phyloP scores from a whole-genome alignment of 768 basidiomycete genomes.

The Tylopilus sp. region DNA sequence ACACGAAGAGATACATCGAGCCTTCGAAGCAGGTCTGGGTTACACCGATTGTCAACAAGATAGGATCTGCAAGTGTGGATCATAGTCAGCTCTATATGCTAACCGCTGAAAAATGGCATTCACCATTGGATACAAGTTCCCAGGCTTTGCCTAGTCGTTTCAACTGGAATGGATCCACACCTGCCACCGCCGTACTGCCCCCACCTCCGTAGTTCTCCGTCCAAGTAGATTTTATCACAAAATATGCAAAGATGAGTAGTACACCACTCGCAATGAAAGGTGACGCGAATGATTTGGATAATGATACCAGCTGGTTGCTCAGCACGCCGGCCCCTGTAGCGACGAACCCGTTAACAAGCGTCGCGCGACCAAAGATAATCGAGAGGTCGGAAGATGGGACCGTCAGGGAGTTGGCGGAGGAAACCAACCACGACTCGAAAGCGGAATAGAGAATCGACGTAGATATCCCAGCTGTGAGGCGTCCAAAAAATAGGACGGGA shows the following conservation, averaged over 20 bases:
- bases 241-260: conserved; percentile 51
- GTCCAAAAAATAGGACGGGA: conserved; percentile 59
- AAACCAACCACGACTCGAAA: conserved; percentile 77
- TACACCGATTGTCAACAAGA: conserved; percentile 62
- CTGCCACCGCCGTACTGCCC: conserved; percentile 23
- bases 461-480: conserved; percentile 66
- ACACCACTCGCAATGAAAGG: conserved; percentile 66
- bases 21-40: conserved; percentile 83
- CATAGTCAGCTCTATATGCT: background rate
- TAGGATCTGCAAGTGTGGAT: conserved; percentile 42
- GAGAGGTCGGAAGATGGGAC: conserved; percentile 60
- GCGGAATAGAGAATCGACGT: conserved; percentile 74
- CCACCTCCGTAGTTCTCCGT: conserved; percentile 64
- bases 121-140: conserved; percentile 53
- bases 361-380: conserved; percentile 68
- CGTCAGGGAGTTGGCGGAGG: conserved; percentile 49
- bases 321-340: conserved; percentile 65
- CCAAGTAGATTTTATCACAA: conserved; percentile 59
- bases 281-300: conserved; percentile 49
- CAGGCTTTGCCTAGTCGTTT: conserved; percentile 53
- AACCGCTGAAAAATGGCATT: background rate
- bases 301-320: conserved; percentile 60
- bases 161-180: conserved; percentile 47
- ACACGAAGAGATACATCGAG: conserved; percentile 83
- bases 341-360: conserved; percentile 69